A percentile compares a stretch with the other conserved stretches of the same genome.
These are phyloP conservation scores for Cutaneotrichosporon cutaneum DNA, from an alignment of 1,284 basidiomycete genomes.

Conservation along the genomic window DNA sequence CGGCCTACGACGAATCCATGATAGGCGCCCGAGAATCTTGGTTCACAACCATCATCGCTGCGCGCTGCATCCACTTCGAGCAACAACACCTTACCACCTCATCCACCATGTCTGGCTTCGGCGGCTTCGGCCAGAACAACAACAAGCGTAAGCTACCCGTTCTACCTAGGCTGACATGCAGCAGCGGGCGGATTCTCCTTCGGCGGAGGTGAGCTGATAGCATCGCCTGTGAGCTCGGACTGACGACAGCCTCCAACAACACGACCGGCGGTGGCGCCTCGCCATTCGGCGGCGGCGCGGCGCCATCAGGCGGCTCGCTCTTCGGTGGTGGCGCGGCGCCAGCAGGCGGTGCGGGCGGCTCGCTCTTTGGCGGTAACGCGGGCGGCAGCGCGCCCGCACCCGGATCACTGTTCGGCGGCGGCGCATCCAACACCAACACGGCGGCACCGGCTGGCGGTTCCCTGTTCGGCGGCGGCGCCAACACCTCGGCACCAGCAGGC, in stretches of 20 bases:
- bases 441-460: slow-evolving; percentile 27
- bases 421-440: slow-evolving; percentile 14
- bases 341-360: no score
- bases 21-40: slow-evolving; percentile 2
- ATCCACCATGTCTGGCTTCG: slow-evolving; percentile 32
- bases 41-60: slow-evolving; percentile 1
- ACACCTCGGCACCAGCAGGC: slow-evolving; percentile 23
- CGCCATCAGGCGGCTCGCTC: neutral
- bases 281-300: slow-evolving; percentile 16
- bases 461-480: slow-evolving; percentile 32
- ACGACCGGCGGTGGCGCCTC: slow-evolving; percentile 13
- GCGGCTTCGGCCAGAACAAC: slow-evolving; percentile 37
- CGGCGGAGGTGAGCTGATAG: slow-evolving; percentile 15
- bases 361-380: slow-evolving; percentile 15
- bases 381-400: slow-evolving; percentile 25
- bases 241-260: slow-evolving; percentile 13
- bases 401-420: slow-evolving; percentile 34
- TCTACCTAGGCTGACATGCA: slow-evolving; percentile 10
- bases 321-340: slow-evolving; percentile 23
- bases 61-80: neutral
- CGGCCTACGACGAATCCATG: neutral
- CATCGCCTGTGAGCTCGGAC: neutral
- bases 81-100: neutral
- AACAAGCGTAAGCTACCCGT: slow-evolving; percentile 26
- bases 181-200: slow-evolving; percentile 23